Evolutionary conservation across 441 rosid species (phyloP), one percentile per base, ranked within the genome.

Genomic region (Omphalea diandra): DNA sequence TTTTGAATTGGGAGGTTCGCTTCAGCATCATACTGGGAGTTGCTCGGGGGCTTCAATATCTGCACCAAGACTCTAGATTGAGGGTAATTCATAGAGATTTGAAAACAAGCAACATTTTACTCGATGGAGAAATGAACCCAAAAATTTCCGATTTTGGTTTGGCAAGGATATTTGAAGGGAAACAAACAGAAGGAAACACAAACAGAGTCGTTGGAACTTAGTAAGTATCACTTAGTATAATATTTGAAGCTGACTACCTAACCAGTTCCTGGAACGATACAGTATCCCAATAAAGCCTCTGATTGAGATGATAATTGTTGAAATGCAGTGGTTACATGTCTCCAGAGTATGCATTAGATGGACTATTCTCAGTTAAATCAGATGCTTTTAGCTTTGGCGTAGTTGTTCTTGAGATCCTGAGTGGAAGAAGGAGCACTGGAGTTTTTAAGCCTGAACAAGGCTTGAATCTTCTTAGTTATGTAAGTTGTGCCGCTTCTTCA

Each of bases 111-210:
- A 91, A 91, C 71, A 80, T 91, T 65, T 82, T 94, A 85, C 87
- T 94, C 0, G 98, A 88, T 73, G 79, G 68, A 5, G 80, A 87
- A 80, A 85, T 89, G 82, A 93, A 84, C 47, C 89, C 97, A 1
- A 87, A 92, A 80, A 88, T 91, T 0, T 93, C 97, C 0, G 97
- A 94, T 74, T 94, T 94, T 1, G 97, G 98, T 52, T 66, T 91
- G 52, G 98, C 98, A 2, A 88, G 96, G 77, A 84, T 87, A 22
- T 82, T 89, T 57, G 89, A 83, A 58, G 84, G 87, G 29, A 89
- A 83, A 65, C 80, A 89, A 79, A 83, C 73, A 18, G 82, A 82
- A 31, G 92, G 73, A 31, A 81, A 27, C 76, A 89, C 90, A 10
- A 73, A 72, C 4, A 76, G 87, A 64, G 88, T 89, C 0, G 81